Evolutionary conservation across 2,329 filamentous ascomycete genomes (phyloP).

Genomic region (Helotiales sp.): DNA sequence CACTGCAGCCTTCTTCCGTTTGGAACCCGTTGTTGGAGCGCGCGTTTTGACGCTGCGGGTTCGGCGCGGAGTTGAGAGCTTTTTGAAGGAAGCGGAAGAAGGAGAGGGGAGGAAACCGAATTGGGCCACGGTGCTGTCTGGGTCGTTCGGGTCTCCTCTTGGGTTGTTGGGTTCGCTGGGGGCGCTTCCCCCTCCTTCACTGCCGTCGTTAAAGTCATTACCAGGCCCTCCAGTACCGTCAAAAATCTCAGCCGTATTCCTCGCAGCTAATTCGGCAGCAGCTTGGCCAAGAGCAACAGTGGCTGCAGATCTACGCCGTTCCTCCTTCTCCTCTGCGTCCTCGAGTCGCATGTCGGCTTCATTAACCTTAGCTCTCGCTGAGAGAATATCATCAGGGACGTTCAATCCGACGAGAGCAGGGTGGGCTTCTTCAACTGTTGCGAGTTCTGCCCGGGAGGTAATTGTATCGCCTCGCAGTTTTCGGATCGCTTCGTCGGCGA

Average conservation of each 20-base stretch:
- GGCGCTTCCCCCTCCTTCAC: not conserved
- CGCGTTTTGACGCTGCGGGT: not conserved
- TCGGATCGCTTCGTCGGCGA: not conserved
- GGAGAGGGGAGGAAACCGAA: slow-evolving; percentile 17
- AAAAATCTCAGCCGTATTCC: not conserved
- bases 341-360: not conserved
- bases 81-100: not conserved
- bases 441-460: not conserved
- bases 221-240: no score
- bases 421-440: not conserved
- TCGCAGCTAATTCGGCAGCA: not conserved
- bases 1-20: slow-evolving; percentile 14
- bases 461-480: not conserved
- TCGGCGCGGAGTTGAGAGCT: not conserved
- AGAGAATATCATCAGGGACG: not conserved
- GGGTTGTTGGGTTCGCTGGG: not conserved
- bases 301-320: not conserved
- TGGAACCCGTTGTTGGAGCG: slow-evolving; percentile 4
- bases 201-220: not conserved
- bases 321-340: not conserved
- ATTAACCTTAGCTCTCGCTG: not conserved
- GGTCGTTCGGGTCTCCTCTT: not conserved
- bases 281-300: not conserved
- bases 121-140: no score
- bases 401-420: not conserved